Base-by-base conservation (phyloP, 176 grass and related monocot species). In the Triticum turgidum region DNA sequence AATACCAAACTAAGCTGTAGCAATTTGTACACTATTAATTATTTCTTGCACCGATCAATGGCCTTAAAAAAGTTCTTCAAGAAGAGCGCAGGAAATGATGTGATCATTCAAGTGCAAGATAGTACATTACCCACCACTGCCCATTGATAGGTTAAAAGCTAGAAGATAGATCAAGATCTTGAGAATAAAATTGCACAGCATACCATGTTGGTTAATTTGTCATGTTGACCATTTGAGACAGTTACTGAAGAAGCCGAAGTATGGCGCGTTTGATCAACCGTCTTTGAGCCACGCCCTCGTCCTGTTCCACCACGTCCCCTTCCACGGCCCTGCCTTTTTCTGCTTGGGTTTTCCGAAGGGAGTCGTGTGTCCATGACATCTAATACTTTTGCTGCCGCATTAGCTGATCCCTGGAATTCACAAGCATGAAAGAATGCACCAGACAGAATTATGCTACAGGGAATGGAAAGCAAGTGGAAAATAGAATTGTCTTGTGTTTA, bases 261-360 rank as follows among this genome's bases (percentile, higher is more conserved):
- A 15, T 63, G 41, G 38, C 84, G 83, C 56, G 84, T 83, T 85
- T 96, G 93, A 91, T 96, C 92, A 82, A 41, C 73, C 84, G 69
- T 39, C 83, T 97, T 99, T 65, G 92, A 91, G 32, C 87, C 91
- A 89, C 94, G 90, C 35, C 97, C 92, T 87, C 87, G 88, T 21
- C 92, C 87, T 90, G 73, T 82, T 81, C 86, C 91, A 84, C 70
- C 86, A 87, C 97, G 94, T 12, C 94, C 94, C 87, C 97, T 93
- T 67, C 94, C 94, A 87, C 94, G 97, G 10, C 92, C 89, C 79
- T 89, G 90, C 21, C 88, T 94, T 87, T 94, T 99, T 68, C 89
- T 94, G 80, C 79, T 96, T 89, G 94, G 24, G 27, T 85, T 93
- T 25, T 94, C 92, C 22, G 84, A 78, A 66, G 89, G 88, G 25